Percentiles rank a stretch among this genome's conserved stretches.
Conservation (phyloP, 257 asterid species). For the Voacanga thouarsii region DNA sequence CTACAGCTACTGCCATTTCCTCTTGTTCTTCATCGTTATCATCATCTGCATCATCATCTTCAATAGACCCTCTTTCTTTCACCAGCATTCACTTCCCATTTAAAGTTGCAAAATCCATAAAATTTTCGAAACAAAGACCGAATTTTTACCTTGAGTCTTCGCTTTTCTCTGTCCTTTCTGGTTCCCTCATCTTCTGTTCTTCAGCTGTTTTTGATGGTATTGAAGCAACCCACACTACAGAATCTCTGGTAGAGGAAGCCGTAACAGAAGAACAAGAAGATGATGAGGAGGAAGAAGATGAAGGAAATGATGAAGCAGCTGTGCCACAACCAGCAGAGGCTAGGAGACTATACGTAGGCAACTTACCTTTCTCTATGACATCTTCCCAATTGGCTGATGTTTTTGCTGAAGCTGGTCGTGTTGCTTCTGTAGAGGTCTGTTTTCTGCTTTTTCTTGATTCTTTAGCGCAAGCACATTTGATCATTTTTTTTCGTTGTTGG, state of each 20-base stretch:
- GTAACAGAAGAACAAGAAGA: conserved; percentile 23
- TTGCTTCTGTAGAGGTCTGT: conserved; percentile 68
- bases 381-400: conserved; percentile 70
- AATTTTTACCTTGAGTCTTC: not conserved
- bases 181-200: conserved; percentile 21
- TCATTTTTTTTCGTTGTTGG: not conserved
- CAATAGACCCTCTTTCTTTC: conserved; percentile 19
- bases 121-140: conserved; percentile 1
- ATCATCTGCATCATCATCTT: conserved; percentile 19
- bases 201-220: conserved; percentile 37
- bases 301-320: conserved; percentile 26
- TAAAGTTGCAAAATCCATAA: conserved; percentile 11
- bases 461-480: not conserved
- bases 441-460: conserved; percentile 6
- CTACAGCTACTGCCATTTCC: conserved; percentile 39
- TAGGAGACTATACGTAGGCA: conserved; percentile 82
- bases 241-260: conserved; percentile 12
- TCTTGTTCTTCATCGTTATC: conserved; percentile 27
- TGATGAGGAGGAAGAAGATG: conserved; percentile 32
- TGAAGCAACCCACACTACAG: conserved; percentile 25
- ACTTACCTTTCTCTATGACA: conserved; percentile 79
- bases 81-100: conserved; percentile 14
- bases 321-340: conserved; percentile 41
- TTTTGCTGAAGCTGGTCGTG: conserved; percentile 78
- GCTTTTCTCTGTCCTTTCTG: conserved; percentile 4